phyloP scores from a whole-genome alignment of 108 stramenopile genomes.

The Asterionellopsis glacialis region DNA sequence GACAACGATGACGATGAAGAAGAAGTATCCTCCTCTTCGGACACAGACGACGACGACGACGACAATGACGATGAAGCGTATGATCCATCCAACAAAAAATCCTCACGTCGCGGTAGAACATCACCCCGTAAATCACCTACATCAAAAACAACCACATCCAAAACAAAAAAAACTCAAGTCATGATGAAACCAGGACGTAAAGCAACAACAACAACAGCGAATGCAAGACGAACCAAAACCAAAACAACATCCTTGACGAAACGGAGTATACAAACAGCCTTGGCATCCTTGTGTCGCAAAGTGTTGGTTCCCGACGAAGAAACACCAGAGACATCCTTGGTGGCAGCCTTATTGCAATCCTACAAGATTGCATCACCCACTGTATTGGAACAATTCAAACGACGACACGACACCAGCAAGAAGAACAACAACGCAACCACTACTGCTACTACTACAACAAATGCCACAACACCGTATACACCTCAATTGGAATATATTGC shows the following conservation, averaged over 20 bases:
- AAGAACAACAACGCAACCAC: not conserved
- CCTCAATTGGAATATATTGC: conserved; percentile 27
- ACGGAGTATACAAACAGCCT: conserved; percentile 12
- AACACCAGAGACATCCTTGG: conserved; percentile 29
- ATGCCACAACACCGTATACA: conserved; percentile 15
- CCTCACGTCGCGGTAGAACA: not conserved
- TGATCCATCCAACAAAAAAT: not conserved
- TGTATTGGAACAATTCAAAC: not conserved
- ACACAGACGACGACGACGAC: conserved; percentile 15
- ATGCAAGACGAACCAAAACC: not conserved
- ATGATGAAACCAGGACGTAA: not conserved
- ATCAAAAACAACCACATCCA: conserved; percentile 13
- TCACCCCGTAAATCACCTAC: conserved; percentile 30
- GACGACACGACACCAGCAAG: not conserved
- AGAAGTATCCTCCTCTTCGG: conserved; percentile 1
- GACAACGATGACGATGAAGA: conserved; percentile 6
- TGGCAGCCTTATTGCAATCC: conserved; percentile 43
- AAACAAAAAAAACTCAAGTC: conserved; percentile 2
- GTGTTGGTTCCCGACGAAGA: conserved; percentile 26
- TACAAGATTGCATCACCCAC: conserved; percentile 1
- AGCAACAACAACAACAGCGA: conserved; percentile 5
- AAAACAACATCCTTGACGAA: not conserved
- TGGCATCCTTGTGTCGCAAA: conserved; percentile 27
- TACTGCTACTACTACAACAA: not conserved
- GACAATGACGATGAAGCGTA: conserved; percentile 6